Percentiles rank a stretch among this genome's conserved stretches.
Conservation (phyloP, 2,329 filamentous ascomycete genomes). For the Ophiostoma montium region DNA sequence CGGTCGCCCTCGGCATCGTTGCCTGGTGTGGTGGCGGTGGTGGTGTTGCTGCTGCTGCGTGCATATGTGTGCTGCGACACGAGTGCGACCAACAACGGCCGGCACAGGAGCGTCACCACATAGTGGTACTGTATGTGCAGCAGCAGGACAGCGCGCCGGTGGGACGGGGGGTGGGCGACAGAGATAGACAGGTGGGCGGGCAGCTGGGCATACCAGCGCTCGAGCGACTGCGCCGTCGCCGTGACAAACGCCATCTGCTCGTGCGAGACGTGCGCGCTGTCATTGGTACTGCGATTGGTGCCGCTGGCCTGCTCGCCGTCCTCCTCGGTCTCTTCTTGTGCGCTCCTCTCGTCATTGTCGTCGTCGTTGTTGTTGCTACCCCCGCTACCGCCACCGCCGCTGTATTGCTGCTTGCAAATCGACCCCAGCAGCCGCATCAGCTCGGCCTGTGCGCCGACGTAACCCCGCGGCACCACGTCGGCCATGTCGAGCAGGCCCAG, state of each 20-base stretch:
- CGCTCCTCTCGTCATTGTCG: not conserved
- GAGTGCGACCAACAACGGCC: constrained; percentile 17
- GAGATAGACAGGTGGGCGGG: constrained; percentile 10
- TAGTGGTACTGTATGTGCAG: constrained; percentile 25
- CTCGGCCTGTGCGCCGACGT: constrained; percentile 14
- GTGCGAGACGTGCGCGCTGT: not conserved
- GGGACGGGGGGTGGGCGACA: constrained; percentile 10
- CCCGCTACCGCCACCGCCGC: constrained; percentile 7
- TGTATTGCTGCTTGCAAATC: constrained; percentile 19
- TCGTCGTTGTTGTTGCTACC: not conserved
- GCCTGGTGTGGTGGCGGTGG: too few relatives aligned
- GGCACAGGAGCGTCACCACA: constrained; percentile 16
- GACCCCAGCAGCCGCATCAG: constrained; percentile 16
- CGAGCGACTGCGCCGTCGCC: constrained; percentile 6
- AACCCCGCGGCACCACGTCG: constrained; percentile 14
- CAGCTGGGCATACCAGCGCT: constrained; percentile 8
- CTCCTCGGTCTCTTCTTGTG: too few relatives aligned
- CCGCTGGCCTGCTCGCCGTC: not conserved
- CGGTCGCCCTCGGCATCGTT: not conserved
- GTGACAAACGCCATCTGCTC: constrained; percentile 8
- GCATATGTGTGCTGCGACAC: not conserved
- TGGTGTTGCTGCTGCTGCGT: not conserved
- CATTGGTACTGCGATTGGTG: not conserved
- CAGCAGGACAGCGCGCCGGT: constrained; percentile 19
- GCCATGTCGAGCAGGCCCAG: constrained; percentile 16